phyloP scores from a whole-genome alignment of 75 land plant species.

The Isoetes taiwanensis region DNA sequence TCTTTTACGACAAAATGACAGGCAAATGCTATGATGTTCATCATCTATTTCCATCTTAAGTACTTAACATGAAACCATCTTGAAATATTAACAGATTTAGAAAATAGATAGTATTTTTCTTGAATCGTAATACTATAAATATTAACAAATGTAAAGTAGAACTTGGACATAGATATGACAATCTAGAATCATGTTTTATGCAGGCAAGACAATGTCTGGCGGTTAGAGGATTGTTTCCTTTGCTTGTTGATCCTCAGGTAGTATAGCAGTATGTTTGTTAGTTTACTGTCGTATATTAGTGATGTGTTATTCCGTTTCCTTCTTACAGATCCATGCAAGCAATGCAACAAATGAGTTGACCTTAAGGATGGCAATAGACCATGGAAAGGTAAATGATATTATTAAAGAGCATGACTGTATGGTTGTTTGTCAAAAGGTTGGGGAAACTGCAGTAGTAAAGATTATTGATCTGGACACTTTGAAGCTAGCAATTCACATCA shows the following conservation, averaged over 20 bases:
- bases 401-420: neutral
- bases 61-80: too few relatives aligned
- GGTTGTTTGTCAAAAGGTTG: conserved; percentile 1
- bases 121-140: neutral
- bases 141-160: too few relatives aligned
- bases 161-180: too few relatives aligned
- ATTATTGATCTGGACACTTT: conserved; percentile 2
- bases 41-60: too few relatives aligned
- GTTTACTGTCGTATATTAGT: neutral
- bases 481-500: too few relatives aligned
- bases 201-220: conserved; percentile 1
- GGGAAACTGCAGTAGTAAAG: neutral
- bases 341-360: conserved; percentile 1
- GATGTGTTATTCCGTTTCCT: too few relatives aligned
- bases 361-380: neutral
- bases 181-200: too few relatives aligned
- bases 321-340: neutral
- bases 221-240: neutral
- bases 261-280: neutral
- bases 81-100: too few relatives aligned
- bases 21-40: too few relatives aligned
- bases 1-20: too few relatives aligned
- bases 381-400: neutral
- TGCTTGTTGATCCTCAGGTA: conserved; percentile 8
- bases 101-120: neutral